Base-by-base conservation (phyloP, 2,329 filamentous ascomycete species). In the Sporothrix humicola region DNA sequence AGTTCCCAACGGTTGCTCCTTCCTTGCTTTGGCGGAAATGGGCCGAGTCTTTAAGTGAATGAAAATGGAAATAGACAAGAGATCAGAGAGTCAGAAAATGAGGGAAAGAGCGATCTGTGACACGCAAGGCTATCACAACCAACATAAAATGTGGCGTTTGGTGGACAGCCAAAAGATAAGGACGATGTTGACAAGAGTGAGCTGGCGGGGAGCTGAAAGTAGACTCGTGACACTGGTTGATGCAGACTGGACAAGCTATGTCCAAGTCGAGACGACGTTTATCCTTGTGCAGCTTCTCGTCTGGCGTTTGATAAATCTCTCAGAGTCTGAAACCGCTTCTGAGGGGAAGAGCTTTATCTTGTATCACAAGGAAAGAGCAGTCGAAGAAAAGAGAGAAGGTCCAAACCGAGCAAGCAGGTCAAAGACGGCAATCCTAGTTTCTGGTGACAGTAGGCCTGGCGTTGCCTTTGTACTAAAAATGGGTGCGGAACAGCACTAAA, bases 201-300 rank as follows among this genome's bases (percentile, higher is more conserved):
- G 59, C 59, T 63, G 59, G 59, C 59, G 61, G 61, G 61, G 61
- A 48, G 61, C 20, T 48, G 61, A 48, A 26, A 48, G 17, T 44
- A 15, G 42, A 26, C 37, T 3, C 42, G 37, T 44, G 42, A 66
- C 61, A 17, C 13, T 42, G 48, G 46, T 26, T 37, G 42, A 46
- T 17, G 61, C 61, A 26, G 37, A 20, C 46, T 42, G 31, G 58
- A 44, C 58, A 44, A 10, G 9, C 17, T 20, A n/a, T 58, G 20
- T 10, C 31, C 15, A 10, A 42, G 42, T n/a, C n/a, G 46, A 9
- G 37, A 26, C 20, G 5, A 20, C 15, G 56, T n/a, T 59, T 46
- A 46, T 46, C 59, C 37, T 13, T 17, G 31, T 46, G 37, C 59
- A 46, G 59, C 23, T 9, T 9, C n/a, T 26, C 23, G 23, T 26